Evolutionary conservation across 75 land plant genomes (phyloP).

Genomic region (Adiantum capillusveneris): DNA sequence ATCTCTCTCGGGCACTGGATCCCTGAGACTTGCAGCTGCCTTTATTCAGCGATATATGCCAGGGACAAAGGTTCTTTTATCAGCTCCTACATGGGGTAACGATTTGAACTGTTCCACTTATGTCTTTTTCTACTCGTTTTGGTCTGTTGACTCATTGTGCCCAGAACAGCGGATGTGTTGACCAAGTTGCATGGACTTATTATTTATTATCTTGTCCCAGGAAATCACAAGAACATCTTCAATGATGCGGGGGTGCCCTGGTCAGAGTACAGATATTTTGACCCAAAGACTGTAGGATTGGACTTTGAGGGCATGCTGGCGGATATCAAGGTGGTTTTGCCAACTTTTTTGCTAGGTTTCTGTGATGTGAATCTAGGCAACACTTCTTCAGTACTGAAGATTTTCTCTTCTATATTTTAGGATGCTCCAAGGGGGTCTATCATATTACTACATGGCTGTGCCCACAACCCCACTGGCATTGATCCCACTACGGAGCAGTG

Average conservation of each 20-base stretch:
- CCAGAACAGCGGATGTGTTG: too few relatives aligned
- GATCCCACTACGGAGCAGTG: constrained; percentile 97
- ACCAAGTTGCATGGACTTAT: too few relatives aligned
- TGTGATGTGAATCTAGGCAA: background rate
- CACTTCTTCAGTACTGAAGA: background rate
- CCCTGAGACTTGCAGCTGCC: constrained; percentile 96
- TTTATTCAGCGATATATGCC: constrained; percentile 89
- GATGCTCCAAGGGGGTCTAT: constrained; percentile 92
- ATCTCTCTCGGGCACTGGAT: constrained; percentile 94
- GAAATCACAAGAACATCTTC: constrained; percentile 96
- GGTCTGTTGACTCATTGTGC: too few relatives aligned
- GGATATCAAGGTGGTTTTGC: constrained; percentile 77
- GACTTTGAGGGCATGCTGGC: constrained; percentile 96
- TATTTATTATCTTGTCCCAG: too few relatives aligned
- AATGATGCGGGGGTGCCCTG: constrained; percentile 96
- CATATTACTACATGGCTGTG: constrained; percentile 93
- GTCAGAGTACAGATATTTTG: constrained; percentile 95
- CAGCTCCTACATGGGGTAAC: constrained; percentile 98
- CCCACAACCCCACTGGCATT: constrained; percentile 98
- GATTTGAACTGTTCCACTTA: background rate
- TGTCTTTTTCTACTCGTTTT: background rate
- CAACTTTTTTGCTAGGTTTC: background rate
- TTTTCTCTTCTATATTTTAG: constrained; percentile 25
- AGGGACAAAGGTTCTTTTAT: constrained; percentile 70
- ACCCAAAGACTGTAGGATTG: constrained; percentile 90